phyloP scores from a whole-genome alignment of 2,329 filamentous ascomycete genomes.

The Didymella lethalis region DNA sequence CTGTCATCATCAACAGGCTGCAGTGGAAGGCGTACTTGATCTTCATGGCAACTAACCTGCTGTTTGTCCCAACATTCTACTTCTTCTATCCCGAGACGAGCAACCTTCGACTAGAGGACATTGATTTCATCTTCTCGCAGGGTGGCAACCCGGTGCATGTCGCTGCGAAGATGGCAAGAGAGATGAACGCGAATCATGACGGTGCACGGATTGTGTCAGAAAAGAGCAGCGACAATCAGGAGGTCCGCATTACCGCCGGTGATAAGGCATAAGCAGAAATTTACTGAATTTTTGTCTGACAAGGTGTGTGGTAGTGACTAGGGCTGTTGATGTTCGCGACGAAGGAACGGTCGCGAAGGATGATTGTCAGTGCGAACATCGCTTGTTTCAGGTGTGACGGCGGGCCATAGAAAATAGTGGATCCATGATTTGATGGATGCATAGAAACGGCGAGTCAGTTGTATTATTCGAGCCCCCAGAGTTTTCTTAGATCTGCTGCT shows the following conservation, averaged over 20 bases:
- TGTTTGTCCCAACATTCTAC: not conserved
- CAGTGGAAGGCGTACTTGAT: slow-evolving; percentile 4
- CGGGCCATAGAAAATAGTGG: too few relatives aligned
- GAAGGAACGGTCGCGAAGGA: too few relatives aligned
- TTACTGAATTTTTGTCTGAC: too few relatives aligned
- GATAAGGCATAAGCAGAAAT: slow-evolving; percentile 1
- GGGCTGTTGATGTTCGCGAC: too few relatives aligned
- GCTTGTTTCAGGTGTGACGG: too few relatives aligned
- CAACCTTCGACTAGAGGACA: not conserved
- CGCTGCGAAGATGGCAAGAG: not conserved
- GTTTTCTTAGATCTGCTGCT: slow-evolving; percentile 5
- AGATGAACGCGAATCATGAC: too few relatives aligned
- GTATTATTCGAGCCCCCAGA: slow-evolving; percentile 2
- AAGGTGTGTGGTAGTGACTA: too few relatives aligned
- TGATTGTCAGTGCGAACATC: too few relatives aligned
- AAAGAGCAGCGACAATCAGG: too few relatives aligned
- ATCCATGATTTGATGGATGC: too few relatives aligned
- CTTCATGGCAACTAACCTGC: slow-evolving; percentile 1
- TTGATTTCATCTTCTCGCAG: slow-evolving; percentile 5
- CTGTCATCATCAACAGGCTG: slow-evolving; percentile 4
- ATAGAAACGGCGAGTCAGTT: too few relatives aligned
- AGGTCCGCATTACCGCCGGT: not conserved
- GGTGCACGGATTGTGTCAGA: too few relatives aligned
- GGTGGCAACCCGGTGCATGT: slow-evolving; percentile 3
- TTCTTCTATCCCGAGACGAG: slow-evolving; percentile 3